These are phyloP conservation scores for Aspergillus quadricinctus DNA, from an alignment of 2,329 filamentous ascomycete genomes.

Conservation along the genomic window DNA sequence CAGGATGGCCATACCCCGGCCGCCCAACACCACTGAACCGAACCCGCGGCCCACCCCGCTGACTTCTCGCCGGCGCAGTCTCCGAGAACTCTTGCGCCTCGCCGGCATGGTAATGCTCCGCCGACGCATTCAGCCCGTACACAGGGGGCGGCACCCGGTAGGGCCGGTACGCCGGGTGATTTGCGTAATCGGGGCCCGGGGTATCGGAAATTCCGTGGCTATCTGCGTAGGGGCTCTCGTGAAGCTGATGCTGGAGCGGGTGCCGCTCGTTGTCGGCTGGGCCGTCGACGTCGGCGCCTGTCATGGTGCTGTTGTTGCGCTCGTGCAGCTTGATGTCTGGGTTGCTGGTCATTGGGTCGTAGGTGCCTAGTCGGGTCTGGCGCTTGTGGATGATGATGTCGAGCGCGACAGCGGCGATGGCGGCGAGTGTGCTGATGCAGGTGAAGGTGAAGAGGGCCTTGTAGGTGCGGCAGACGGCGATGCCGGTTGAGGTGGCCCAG, in stretches of 20 bases:
- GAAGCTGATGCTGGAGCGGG: slow-evolving; percentile 1
- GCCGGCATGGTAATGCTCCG: slow-evolving; percentile 21
- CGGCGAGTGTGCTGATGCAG: slow-evolving; percentile 44
- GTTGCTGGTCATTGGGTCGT: slow-evolving; percentile 42
- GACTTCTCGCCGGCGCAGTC: slow-evolving; percentile 15
- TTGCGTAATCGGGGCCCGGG: slow-evolving; percentile 2
- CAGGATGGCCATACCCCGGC: slow-evolving; percentile 21
- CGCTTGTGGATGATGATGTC: slow-evolving; percentile 48
- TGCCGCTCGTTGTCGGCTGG: slow-evolving; percentile 5
- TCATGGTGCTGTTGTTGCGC: slow-evolving; percentile 15
- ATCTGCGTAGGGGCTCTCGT: slow-evolving; percentile 1
- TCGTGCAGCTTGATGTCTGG: slow-evolving; percentile 29
- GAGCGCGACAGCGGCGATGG: slow-evolving; percentile 45
- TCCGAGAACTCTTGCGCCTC: slow-evolving; percentile 29
- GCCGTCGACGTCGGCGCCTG: slow-evolving; percentile 9
- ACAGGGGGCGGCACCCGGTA: slow-evolving; percentile 2
- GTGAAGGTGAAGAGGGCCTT: slow-evolving; percentile 58
- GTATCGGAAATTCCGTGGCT: neutral
- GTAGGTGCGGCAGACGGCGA: slow-evolving; percentile 55
- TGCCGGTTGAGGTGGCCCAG: slow-evolving; percentile 53
- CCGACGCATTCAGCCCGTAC: neutral
- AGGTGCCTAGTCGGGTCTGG: slow-evolving; percentile 44
- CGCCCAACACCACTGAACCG: slow-evolving; percentile 20
- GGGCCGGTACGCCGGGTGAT: neutral
- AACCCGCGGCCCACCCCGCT: slow-evolving; percentile 14